Conservation (phyloP, 257 asterid genomes). For the Nicotiana otophora region DNA sequence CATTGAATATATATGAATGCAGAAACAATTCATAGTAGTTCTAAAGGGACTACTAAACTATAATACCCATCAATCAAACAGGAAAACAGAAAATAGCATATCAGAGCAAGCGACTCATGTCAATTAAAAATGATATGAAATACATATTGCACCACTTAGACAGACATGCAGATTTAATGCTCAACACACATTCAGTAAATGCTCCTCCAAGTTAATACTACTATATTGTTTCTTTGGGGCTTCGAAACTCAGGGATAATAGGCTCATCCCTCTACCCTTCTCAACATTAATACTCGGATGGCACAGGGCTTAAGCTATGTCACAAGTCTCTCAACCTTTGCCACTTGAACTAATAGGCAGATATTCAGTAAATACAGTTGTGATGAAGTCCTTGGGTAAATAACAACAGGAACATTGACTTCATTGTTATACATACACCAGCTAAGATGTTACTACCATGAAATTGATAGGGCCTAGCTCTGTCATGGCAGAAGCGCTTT, state of each 20-base stretch:
- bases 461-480: background rate
- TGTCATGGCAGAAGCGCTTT: background rate
- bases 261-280: too few species aligned
- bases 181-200: background rate
- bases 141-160: background rate
- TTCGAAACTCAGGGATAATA: too few species aligned
- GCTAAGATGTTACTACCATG: background rate
- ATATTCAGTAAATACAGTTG: background rate
- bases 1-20: background rate
- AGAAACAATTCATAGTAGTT: background rate
- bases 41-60: background rate
- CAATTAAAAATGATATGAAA: background rate
- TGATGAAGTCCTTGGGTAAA: background rate
- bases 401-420: background rate
- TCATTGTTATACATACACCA: background rate
- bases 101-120: background rate
- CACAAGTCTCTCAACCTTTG: too few species aligned
- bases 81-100: background rate
- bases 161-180: background rate
- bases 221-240: too few species aligned
- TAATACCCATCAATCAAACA: background rate
- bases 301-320: too few species aligned
- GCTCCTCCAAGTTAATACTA: background rate
- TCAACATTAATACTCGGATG: too few species aligned
- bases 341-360: too few species aligned